Base-by-base conservation (phyloP, 345 rosid genomes). In the Brassica rapa region DNA sequence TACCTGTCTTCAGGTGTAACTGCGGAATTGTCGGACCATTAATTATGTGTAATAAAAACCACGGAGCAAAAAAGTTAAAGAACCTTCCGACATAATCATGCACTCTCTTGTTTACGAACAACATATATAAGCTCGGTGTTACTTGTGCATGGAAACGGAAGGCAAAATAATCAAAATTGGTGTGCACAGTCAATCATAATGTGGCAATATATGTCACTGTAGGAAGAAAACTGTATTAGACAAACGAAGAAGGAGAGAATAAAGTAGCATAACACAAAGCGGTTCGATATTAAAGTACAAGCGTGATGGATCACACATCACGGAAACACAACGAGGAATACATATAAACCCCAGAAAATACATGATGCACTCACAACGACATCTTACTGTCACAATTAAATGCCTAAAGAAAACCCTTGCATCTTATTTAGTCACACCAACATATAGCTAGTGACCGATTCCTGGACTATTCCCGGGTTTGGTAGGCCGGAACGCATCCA, bases 381-480 rank as follows among this genome's bases (percentile, higher is more conserved):
- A 71, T 71, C 66, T 29, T 65, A 43, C 51, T 53, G 59, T 53
- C 8, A 53, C 59, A 6, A 53, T 21, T 53, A 53, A 53, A 53
- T 53, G 59, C 7, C 9, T 53, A 53, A 53, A 53, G n/a, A 16
- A 16, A 53, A 16, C 15, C 6, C 59, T 15, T 6, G 59, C 59
- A 53, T 53, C 59, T 53, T 53, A 12, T 16, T 53, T 33, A 23
- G 39, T 21, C 53, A 72, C 43, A 67, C 71, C 61, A 63, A 73
- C 68, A 23, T 15, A 67, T 66, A 62, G 64, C 66, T 81, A 85
- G 74, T 89, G 93, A 35, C 93, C 93, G 10, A 87, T 87, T 4
- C 87, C 90, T 1, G 90, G 90, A 70, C 90, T 87, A 59, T 87
- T 86, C 39, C 89, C 90, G 0, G 90, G 90, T 1, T 77, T 66